These are phyloP conservation scores for Xanthoconium purpureum DNA, from an alignment of 768 basidiomycete species.

Conservation along the genomic window DNA sequence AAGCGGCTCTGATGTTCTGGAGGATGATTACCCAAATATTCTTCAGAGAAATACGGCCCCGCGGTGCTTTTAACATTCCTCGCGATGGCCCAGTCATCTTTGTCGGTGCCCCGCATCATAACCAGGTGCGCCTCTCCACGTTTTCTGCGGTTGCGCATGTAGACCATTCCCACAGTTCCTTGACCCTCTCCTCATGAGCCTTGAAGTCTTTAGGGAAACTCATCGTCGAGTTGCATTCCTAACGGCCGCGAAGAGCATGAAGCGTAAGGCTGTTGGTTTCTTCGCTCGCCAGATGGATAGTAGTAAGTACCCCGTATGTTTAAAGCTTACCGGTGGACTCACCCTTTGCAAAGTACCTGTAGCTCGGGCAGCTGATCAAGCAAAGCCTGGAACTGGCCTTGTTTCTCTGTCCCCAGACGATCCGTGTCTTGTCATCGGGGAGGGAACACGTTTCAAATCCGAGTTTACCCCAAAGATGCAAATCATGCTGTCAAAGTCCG, in stretches of 20 bases:
- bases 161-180: constrained; percentile 62
- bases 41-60: constrained; percentile 91
- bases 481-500: constrained; percentile 78
- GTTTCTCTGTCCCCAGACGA: constrained; percentile 72
- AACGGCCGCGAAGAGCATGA: constrained; percentile 86
- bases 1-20: constrained; percentile 83
- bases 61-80: constrained; percentile 94
- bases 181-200: constrained; percentile 80
- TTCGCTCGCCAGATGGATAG: constrained; percentile 82
- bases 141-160: constrained; percentile 7
- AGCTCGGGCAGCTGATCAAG: constrained; percentile 83
- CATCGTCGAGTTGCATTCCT: constrained; percentile 81
- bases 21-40: constrained; percentile 85
- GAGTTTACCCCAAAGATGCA: constrained; percentile 79
- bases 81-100: constrained; percentile 88
- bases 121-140: constrained; percentile 56
- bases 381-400: constrained; percentile 69
- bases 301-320: constrained; percentile 50
- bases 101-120: constrained; percentile 89
- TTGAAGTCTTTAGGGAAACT: constrained; percentile 84
- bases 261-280: constrained; percentile 73
- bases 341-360: constrained; percentile 70
- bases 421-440: constrained; percentile 78
- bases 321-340: constrained; percentile 4
- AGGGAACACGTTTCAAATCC: constrained; percentile 70